Evolutionary conservation across 1,284 basidiomycete genomes (phyloP).

Genomic region (Tremellales sp.): DNA sequence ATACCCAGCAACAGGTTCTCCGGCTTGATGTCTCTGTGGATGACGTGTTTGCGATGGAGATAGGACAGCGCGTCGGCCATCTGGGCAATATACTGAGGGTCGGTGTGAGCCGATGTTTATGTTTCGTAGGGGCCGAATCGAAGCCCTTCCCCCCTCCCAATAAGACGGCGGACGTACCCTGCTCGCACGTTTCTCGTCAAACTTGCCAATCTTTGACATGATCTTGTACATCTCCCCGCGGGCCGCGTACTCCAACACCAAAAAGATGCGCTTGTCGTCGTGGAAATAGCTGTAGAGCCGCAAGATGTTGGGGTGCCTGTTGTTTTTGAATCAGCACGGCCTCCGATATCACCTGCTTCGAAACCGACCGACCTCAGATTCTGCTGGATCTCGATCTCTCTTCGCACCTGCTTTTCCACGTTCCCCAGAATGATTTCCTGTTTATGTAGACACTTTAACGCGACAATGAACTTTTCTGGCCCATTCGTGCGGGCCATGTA

Average conservation of each 20-base stretch:
- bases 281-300: conserved; percentile 96
- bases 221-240: conserved; percentile 97
- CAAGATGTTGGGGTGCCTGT: conserved; percentile 86
- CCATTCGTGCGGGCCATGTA: conserved; percentile 95
- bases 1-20: conserved; percentile 88
- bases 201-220: conserved; percentile 75
- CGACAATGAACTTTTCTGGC: conserved; percentile 86
- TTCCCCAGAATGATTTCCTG: conserved; percentile 83
- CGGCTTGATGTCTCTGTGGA: conserved; percentile 98
- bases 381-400: conserved; percentile 98
- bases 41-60: conserved; percentile 93
- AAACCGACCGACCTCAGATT: conserved; percentile 62
- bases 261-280: conserved; percentile 94
- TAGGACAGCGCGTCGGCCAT: conserved; percentile 96
- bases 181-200: conserved; percentile 80
- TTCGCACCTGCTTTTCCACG: conserved; percentile 91
- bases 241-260: conserved; percentile 95
- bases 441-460: conserved; percentile 97
- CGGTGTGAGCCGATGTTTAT: background rate
- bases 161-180: conserved; percentile 43
- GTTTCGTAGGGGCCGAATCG: background rate
- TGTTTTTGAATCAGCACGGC: background rate
- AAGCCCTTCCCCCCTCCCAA: background rate
- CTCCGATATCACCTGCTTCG: background rate
- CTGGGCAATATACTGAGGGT: conserved; percentile 79